Percentiles rank a stretch among this genome's conserved stretches.
Conservation (phyloP, 2,329 filamentous ascomycete genomes). For the Ophiostoma novo-ulmi region DNA sequence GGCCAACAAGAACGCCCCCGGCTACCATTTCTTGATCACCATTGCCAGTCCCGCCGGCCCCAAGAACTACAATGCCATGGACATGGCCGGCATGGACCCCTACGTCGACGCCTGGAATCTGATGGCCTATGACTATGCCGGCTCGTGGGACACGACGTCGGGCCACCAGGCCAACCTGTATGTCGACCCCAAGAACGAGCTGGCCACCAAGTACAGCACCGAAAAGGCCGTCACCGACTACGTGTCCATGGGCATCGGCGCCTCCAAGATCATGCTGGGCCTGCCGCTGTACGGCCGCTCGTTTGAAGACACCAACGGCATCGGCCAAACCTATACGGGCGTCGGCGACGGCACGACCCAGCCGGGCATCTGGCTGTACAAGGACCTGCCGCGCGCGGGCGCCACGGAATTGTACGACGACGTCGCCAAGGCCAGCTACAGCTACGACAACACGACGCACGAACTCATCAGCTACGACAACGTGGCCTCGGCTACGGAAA, state of each 20-base stretch:
- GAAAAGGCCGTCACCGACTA: conserved; percentile 62
- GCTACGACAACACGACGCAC: conserved; percentile 55
- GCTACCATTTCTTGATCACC: conserved; percentile 50
- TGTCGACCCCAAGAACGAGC: conserved; percentile 47
- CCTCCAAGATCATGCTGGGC: conserved; percentile 66
- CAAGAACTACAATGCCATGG: conserved; percentile 40
- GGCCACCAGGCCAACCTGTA: conserved; percentile 71
- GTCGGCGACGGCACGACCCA: conserved; percentile 68
- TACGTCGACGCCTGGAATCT: conserved; percentile 42
- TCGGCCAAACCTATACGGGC: conserved; percentile 59
- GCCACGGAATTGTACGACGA: conserved; percentile 55
- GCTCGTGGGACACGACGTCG: conserved; percentile 52
- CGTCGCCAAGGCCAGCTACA: conserved; percentile 61
- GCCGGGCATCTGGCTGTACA: conserved; percentile 74
- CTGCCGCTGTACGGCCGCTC: conserved; percentile 75
- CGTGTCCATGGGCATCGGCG: conserved; percentile 52
- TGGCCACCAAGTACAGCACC: conserved; percentile 64
- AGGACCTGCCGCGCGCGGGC: conserved; percentile 61
- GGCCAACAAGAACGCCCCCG: conserved; percentile 39
- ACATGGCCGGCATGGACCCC: conserved; percentile 49
- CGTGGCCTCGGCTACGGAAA: conserved; percentile 53
- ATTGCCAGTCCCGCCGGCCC: conserved; percentile 49
- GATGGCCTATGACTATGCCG: conserved; percentile 71
- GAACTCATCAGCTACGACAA: conserved; percentile 71
- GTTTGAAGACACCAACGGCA: conserved; percentile 59